Conservation (phyloP, 345 rosid species). For the Iberis pinnata region DNA sequence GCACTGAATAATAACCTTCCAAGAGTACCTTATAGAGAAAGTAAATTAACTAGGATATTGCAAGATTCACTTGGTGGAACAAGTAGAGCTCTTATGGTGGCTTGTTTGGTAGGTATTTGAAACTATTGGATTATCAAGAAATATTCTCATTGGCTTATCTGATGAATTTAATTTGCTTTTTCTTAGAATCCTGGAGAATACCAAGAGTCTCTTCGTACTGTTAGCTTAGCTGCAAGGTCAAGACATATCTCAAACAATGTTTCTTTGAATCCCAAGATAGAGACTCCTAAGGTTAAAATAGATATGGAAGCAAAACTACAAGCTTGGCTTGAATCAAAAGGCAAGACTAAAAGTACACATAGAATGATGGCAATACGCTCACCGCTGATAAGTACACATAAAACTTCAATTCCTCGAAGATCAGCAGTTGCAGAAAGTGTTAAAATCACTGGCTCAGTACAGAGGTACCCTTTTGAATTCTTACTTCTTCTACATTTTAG, state of each 20-base stretch:
- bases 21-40: constrained; percentile 80
- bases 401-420: constrained; percentile 33
- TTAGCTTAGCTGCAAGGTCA: constrained; percentile 88
- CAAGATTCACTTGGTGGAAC: constrained; percentile 96
- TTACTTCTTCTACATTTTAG: not conserved
- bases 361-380: constrained; percentile 40
- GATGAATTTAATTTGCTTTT: constrained; percentile 1
- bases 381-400: constrained; percentile 36
- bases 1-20: constrained; percentile 71
- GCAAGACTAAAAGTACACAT: constrained; percentile 58
- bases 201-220: constrained; percentile 83
- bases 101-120: constrained; percentile 60
- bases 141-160: not conserved
- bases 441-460: constrained; percentile 25
- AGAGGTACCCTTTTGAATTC: constrained; percentile 34
- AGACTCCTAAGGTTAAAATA: constrained; percentile 52
- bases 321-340: constrained; percentile 88
- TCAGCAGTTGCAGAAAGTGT: constrained; percentile 39
- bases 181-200: constrained; percentile 89
- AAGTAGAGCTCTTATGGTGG: constrained; percentile 78
- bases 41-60: constrained; percentile 84
- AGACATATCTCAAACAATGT: constrained; percentile 60
- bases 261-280: constrained; percentile 43
- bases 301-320: constrained; percentile 82
- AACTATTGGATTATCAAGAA: not conserved